Evolutionary conservation across 2,329 filamentous ascomycete genomes (phyloP), one percentile per base, ranked within the genome.

Genomic region (Fusarium sublunatum): DNA sequence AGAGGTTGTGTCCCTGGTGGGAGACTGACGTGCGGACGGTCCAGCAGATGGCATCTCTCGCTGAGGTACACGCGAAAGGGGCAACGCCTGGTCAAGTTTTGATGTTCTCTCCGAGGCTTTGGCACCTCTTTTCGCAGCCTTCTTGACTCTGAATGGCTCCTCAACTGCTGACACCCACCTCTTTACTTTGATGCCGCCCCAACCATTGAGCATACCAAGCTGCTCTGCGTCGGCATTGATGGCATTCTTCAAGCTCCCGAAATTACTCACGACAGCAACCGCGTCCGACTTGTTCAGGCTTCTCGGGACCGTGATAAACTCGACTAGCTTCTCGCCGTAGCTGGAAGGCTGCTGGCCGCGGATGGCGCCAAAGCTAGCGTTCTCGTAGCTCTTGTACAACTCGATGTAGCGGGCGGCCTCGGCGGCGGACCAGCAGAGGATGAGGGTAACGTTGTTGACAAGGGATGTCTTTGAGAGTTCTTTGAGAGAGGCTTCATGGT

Each of bases 251-350:
- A 99, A 78, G 66, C 91, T 96, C 24, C 95, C 95, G 79, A 98
- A 99, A 46, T 92, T 93, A 67, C 91, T 91, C 32, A 98, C 93
- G 46, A 99, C 79, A 26, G 91, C 91, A 9, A 97, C 88, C 0
- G 95, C 93, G 77, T 99, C 95, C 2, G 93, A 93, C 76, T 97
- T 97, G 78, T 98, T 98, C 73, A 99, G 88, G 62, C 89, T 91
- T 54, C 93, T 83, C 3, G 95, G 94, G 3, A 92, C 89, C 0
- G 95, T 99, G 47, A 97, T 89, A 72, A 99, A 97, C 67, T 97
- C 94, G 8, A 95, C 89, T 57, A 99, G 83, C 57, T 90, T 90
- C 70, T 97, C 93, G 6, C 91, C 87, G 72, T 97, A 98, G 49
- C 87, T 88, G 19, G 89, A 90, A 2, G 91, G 88, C 76, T 96